Evolutionary conservation across 345 rosid species (phyloP).

Genomic region (Corchorus olitorius): DNA sequence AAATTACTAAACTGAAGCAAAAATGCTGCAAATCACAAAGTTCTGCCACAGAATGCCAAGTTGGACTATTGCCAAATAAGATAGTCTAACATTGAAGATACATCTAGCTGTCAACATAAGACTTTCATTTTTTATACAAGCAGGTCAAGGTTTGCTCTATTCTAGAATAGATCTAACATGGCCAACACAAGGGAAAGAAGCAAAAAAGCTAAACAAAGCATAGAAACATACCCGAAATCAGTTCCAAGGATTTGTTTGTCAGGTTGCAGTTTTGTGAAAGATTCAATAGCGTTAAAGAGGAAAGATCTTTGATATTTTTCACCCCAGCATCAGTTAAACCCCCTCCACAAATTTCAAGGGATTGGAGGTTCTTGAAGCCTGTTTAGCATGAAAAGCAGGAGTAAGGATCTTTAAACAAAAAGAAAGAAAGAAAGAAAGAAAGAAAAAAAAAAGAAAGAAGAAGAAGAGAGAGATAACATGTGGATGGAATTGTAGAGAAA

Average conservation of each 20-base stretch:
- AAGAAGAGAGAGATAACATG: too few relatives aligned
- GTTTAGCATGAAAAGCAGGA: constrained; percentile 12
- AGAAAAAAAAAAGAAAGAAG: neutral
- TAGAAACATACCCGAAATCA: constrained; percentile 34
- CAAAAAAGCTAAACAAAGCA: too few relatives aligned
- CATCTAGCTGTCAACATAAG: too few relatives aligned
- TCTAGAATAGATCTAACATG: too few relatives aligned
- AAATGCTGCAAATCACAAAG: too few relatives aligned
- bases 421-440: neutral
- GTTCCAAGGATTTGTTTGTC: constrained; percentile 56
- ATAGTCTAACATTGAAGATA: too few relatives aligned
- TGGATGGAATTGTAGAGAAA: neutral
- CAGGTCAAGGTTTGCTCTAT: too few relatives aligned
- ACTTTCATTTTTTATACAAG: too few relatives aligned
- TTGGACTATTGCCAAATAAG: too few relatives aligned
- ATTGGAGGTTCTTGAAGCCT: constrained; percentile 61
- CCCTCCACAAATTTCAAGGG: constrained; percentile 70
- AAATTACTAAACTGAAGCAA: neutral
- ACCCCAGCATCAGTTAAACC: constrained; percentile 61
- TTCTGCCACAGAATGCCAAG: too few relatives aligned
- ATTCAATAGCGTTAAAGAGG: constrained; percentile 42
- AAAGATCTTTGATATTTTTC: constrained; percentile 53
- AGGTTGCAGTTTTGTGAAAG: constrained; percentile 59
- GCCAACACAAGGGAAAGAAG: too few relatives aligned
- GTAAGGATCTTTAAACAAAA: neutral